Percentiles rank a stretch among this genome's conserved stretches.
Evolutionary conservation across 257 asterid species (phyloP).

Genomic region (Ballota nigra): DNA sequence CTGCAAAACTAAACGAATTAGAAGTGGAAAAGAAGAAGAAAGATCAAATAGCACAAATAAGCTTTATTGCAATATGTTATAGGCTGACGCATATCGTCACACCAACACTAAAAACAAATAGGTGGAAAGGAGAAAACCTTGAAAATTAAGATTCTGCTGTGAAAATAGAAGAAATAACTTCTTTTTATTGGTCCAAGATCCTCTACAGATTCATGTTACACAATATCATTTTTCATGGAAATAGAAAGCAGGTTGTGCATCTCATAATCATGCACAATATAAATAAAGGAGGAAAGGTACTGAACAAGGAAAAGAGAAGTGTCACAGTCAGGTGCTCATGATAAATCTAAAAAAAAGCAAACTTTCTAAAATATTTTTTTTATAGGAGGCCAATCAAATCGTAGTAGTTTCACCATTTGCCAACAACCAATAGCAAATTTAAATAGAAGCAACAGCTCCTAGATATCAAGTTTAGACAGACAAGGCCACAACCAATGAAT

Average conservation of each 20-base stretch:
- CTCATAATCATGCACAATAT: slow-evolving; percentile 27
- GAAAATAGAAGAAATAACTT: background rate
- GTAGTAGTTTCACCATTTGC: slow-evolving; percentile 17
- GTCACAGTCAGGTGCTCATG: slow-evolving; percentile 31
- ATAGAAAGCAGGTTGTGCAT: slow-evolving; percentile 20
- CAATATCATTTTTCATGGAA: slow-evolving; percentile 7
- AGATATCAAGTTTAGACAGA: background rate
- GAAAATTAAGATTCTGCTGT: background rate
- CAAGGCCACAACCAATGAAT: too few relatives aligned
- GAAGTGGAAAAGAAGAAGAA: background rate
- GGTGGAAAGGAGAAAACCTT: slow-evolving; percentile 11
- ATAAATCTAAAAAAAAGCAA: slow-evolving; percentile 17
- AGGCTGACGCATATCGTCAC: background rate
- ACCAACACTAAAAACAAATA: slow-evolving; percentile 10
- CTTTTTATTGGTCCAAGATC: background rate
- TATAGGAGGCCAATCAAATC: slow-evolving; percentile 29
- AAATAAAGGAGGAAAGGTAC: slow-evolving; percentile 21
- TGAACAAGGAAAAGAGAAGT: slow-evolving; percentile 28
- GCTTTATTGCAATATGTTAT: background rate
- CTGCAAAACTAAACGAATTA: slow-evolving; percentile 17
- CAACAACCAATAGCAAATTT: slow-evolving; percentile 20
- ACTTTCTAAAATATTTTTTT: background rate
- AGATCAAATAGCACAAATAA: slow-evolving; percentile 3
- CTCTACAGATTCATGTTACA: background rate
- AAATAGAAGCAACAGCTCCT: slow-evolving; percentile 23